Evolutionary conservation across 108 stramenopile genomes (phyloP).

Genomic region (Skeletonema tropicum): DNA sequence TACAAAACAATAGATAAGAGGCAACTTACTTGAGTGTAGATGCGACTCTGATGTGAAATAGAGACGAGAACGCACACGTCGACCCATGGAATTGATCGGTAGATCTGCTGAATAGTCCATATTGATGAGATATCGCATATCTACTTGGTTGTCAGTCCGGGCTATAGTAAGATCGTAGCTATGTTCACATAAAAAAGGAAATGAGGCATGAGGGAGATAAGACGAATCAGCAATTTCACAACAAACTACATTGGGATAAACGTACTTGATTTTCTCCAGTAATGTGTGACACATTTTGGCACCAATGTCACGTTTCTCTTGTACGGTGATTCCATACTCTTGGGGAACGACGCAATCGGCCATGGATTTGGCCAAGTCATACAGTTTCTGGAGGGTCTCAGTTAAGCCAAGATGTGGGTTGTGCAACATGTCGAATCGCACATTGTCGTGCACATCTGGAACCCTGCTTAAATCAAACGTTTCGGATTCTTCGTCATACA

Average conservation of each 20-base stretch:
- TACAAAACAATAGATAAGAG: not conserved
- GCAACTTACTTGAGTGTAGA: constrained; percentile 64
- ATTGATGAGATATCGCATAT: constrained; percentile 95
- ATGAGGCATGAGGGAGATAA: not conserved
- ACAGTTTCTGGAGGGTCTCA: constrained; percentile 82
- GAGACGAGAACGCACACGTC: constrained; percentile 95
- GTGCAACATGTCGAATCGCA: constrained; percentile 82
- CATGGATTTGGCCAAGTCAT: constrained; percentile 88
- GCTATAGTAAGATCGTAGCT: constrained; percentile 87
- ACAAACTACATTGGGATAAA: constrained; percentile 1
- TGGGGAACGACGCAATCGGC: constrained; percentile 97
- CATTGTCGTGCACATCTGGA: constrained; percentile 92
- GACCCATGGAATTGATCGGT: constrained; percentile 94
- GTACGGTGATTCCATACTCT: constrained; percentile 92
- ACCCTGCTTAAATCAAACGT: constrained; percentile 91
- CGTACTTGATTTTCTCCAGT: constrained; percentile 93
- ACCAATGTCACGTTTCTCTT: constrained; percentile 88
- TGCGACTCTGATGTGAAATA: constrained; percentile 98
- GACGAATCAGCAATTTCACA: too few relatives aligned
- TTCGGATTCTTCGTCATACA: constrained; percentile 86
- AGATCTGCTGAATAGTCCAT: constrained; percentile 91
- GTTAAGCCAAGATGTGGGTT: constrained; percentile 89
- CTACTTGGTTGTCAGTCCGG: constrained; percentile 85
- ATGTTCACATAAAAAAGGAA: not conserved
- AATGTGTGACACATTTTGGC: constrained; percentile 90